Percentiles rank a stretch among this genome's conserved stretches.
phyloP scores from a whole-genome alignment of 306 rosid genomes.

The Gastrolobium bilobum region DNA sequence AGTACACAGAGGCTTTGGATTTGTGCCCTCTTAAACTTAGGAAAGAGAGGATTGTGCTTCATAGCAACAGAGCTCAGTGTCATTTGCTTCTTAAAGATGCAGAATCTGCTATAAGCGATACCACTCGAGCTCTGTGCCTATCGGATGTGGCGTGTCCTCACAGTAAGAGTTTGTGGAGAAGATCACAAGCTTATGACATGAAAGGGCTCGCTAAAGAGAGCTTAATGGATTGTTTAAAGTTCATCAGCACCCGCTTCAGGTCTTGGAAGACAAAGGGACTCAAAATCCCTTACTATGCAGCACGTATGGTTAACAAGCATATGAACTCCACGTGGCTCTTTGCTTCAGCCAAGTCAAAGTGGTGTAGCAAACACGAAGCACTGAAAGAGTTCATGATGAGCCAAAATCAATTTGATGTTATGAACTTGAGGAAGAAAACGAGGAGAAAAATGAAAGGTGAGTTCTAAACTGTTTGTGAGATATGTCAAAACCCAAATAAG shows the following conservation, averaged over 20 bases:
- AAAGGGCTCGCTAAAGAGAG: constrained; percentile 71
- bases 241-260: constrained; percentile 50
- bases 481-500: neutral
- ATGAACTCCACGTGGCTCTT: constrained; percentile 69
- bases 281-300: constrained; percentile 65
- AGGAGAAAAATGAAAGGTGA: constrained; percentile 43
- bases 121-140: constrained; percentile 73
- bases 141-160: constrained; percentile 59
- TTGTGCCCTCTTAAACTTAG: constrained; percentile 55
- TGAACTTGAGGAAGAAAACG: constrained; percentile 40
- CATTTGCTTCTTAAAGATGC: constrained; percentile 58
- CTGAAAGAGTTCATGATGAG: constrained; percentile 16
- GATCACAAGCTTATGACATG: constrained; percentile 81
- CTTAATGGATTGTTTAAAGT: constrained; percentile 70
- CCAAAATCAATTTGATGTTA: constrained; percentile 25
- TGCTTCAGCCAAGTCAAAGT: constrained; percentile 46
- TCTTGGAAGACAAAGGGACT: constrained; percentile 36
- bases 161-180: constrained; percentile 79
- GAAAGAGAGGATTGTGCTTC: constrained; percentile 70
- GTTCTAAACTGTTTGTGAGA: neutral
- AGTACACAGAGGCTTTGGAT: constrained; percentile 69
- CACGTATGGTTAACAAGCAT: constrained; percentile 66
- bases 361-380: constrained; percentile 19
- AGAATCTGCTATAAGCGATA: constrained; percentile 69
- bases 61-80: constrained; percentile 86